These are phyloP conservation scores for Pseudogymnoascus sp. DNA, from an alignment of 2,329 filamentous ascomycete genomes.

Conservation along the genomic window DNA sequence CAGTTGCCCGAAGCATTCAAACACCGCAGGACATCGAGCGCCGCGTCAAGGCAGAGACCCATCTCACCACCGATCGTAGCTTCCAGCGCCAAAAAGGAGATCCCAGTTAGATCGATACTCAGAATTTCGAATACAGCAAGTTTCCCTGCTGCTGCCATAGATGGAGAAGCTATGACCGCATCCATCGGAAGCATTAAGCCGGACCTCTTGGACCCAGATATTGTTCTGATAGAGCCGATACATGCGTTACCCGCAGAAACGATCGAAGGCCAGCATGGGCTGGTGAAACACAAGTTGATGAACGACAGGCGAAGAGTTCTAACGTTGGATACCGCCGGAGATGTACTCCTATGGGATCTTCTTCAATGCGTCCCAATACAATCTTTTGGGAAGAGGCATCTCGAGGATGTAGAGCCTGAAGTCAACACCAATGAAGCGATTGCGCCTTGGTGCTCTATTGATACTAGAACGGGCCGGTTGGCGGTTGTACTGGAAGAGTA, in stretches of 20 bases:
- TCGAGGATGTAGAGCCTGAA: slow-evolving; percentile 83
- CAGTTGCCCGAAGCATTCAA: slow-evolving; percentile 52
- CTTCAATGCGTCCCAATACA: slow-evolving; percentile 80
- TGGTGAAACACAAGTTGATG: slow-evolving; percentile 87
- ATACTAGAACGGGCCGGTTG: slow-evolving; percentile 85
- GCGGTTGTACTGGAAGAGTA: slow-evolving; percentile 89
- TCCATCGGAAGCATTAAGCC: slow-evolving; percentile 47
- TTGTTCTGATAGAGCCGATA: slow-evolving; percentile 52
- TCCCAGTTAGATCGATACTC: slow-evolving; percentile 71
- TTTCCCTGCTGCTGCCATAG: slow-evolving; percentile 54
- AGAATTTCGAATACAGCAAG: slow-evolving; percentile 77
- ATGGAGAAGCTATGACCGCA: slow-evolving; percentile 48
- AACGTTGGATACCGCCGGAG: slow-evolving; percentile 89
- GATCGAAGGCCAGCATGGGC: slow-evolving; percentile 88
- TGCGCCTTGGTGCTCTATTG: slow-evolving; percentile 92
- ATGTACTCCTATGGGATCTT: slow-evolving; percentile 92
- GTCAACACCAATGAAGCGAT: slow-evolving; percentile 86
- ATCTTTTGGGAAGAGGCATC: slow-evolving; percentile 88
- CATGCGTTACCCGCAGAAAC: slow-evolving; percentile 66
- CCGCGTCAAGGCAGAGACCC: slow-evolving; percentile 33
- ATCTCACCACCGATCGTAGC: slow-evolving; percentile 30
- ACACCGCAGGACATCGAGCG: slow-evolving; percentile 42
- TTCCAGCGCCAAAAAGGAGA: slow-evolving; percentile 49
- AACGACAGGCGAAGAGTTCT: slow-evolving; percentile 86
- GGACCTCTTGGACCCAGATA: slow-evolving; percentile 42